Percentiles rank a stretch among this genome's conserved stretches.
phyloP scores from a whole-genome alignment of 2,329 filamentous ascomycete genomes.

The Colletotrichum sp. region DNA sequence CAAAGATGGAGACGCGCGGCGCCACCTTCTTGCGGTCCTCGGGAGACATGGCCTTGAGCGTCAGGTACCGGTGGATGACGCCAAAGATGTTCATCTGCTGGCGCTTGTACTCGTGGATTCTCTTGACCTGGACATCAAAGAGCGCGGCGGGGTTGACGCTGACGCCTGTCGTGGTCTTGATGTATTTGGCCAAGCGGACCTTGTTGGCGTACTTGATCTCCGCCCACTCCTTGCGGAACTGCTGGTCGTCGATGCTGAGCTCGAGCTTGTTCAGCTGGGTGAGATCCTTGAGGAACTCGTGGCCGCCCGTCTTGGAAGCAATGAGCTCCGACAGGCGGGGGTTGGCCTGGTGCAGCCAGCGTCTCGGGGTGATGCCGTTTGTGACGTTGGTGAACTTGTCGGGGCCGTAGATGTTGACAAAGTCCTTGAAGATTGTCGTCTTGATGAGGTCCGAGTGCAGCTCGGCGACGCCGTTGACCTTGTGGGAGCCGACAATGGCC shows the following conservation, averaged over 20 bases:
- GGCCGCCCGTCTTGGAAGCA: slow-evolving; percentile 82
- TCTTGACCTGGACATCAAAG: slow-evolving; percentile 98
- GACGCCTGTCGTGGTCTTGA: slow-evolving; percentile 81
- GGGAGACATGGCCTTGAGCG: slow-evolving; percentile 82
- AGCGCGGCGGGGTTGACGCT: slow-evolving; percentile 86
- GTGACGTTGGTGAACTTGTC: slow-evolving; percentile 99
- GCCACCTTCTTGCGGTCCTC: slow-evolving; percentile 87
- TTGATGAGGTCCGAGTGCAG: slow-evolving; percentile 97
- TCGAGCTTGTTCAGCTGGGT: slow-evolving; percentile 88
- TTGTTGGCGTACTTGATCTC: slow-evolving; percentile 98
- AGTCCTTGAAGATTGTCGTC: slow-evolving; percentile 99
- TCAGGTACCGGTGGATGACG: slow-evolving; percentile 92
- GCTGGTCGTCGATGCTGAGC: slow-evolving; percentile 81
- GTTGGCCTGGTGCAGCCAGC: slow-evolving; percentile 98
- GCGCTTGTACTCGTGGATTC: slow-evolving; percentile 99
- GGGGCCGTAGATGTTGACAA: slow-evolving; percentile 90
- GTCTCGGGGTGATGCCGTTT: slow-evolving; percentile 93
- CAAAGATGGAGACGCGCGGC: slow-evolving; percentile 93
- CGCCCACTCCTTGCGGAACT: slow-evolving; percentile 92
- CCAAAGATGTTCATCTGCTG: slow-evolving; percentile 99
- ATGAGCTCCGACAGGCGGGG: slow-evolving; percentile 91
- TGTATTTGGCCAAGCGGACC: slow-evolving; percentile 87
- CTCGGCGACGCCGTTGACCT: slow-evolving; percentile 98
- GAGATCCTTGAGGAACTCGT: slow-evolving; percentile 89
- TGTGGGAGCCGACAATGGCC: slow-evolving; percentile 96